phyloP scores from a whole-genome alignment of 1,139 yeast species.

The Kurtzmaniella quercitrusa region DNA sequence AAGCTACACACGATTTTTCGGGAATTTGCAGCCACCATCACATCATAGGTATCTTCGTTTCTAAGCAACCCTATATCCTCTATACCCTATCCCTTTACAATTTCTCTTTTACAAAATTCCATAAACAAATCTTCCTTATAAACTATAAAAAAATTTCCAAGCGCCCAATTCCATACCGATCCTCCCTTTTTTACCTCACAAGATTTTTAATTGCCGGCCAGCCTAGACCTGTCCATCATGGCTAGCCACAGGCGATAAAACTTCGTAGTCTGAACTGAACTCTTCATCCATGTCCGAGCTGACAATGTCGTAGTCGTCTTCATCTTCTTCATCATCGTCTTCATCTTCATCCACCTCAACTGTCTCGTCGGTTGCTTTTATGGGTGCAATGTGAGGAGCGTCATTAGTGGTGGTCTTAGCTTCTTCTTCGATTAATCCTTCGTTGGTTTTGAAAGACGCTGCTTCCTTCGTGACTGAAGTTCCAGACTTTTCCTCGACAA shows the following conservation, averaged over 20 bases:
- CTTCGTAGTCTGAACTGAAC: conserved; percentile 35
- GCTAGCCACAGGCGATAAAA: conserved; percentile 29
- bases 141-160: background rate
- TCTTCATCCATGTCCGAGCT: conserved; percentile 27
- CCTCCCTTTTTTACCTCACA: background rate
- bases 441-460: background rate
- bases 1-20: no score
- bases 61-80: no score
- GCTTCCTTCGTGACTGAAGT: background rate
- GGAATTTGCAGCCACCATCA: background rate
- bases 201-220: background rate
- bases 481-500: conserved; percentile 4
- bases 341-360: conserved; percentile 3
- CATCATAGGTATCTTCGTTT: no score
- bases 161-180: background rate
- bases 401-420: background rate
- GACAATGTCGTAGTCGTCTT: conserved; percentile 28
- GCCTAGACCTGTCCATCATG: conserved; percentile 4
- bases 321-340: conserved; percentile 5
- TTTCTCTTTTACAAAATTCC: background rate
- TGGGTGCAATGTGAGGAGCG: no score
- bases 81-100: background rate
- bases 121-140: background rate
- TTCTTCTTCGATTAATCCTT: background rate
- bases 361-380: background rate